Conservation (phyloP, 352 stramenopile genomes). For the Phytophthora idaei region DNA sequence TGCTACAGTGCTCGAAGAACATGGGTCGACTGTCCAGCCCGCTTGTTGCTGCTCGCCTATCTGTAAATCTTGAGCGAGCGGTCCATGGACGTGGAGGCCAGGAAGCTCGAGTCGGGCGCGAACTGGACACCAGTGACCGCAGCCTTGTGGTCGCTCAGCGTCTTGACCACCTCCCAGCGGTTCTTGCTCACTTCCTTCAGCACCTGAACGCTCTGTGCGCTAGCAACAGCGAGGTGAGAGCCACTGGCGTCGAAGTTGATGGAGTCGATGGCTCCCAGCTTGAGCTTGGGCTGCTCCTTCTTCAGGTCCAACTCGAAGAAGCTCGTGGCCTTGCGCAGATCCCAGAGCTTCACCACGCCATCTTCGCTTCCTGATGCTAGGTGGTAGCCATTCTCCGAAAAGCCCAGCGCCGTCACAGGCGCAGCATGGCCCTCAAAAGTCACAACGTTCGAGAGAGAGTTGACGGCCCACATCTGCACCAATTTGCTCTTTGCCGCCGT, state of each 20-base stretch:
- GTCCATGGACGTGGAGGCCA: slow-evolving; percentile 77
- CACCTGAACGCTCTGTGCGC: slow-evolving; percentile 48
- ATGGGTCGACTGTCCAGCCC: not conserved
- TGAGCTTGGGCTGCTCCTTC: slow-evolving; percentile 40
- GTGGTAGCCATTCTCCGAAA: slow-evolving; percentile 97
- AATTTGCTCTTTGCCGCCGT: slow-evolving; percentile 62
- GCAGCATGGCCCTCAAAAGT: slow-evolving; percentile 87
- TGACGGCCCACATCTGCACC: slow-evolving; percentile 95
- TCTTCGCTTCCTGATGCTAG: slow-evolving; percentile 85
- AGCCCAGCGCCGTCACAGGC: slow-evolving; percentile 76
- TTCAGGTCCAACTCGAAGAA: slow-evolving; percentile 70
- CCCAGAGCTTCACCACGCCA: slow-evolving; percentile 91
- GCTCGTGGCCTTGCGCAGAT: slow-evolving; percentile 92
- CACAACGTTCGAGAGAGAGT: slow-evolving; percentile 77
- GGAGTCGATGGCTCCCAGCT: slow-evolving; percentile 51
- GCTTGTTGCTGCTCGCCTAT: slow-evolving; percentile 30
- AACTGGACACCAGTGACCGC: slow-evolving; percentile 66
- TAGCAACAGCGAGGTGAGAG: slow-evolving; percentile 60
- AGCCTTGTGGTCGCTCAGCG: slow-evolving; percentile 72
- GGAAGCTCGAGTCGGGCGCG: slow-evolving; percentile 60
- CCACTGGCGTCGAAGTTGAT: slow-evolving; percentile 71
- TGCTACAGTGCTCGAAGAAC: slow-evolving; percentile 7
- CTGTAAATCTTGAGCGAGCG: slow-evolving; percentile 79
- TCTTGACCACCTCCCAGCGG: slow-evolving; percentile 64
- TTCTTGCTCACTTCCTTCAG: slow-evolving; percentile 73